Conservation (phyloP, 2,329 filamentous ascomycete genomes). For the Conoideocrella luteorostrata region DNA sequence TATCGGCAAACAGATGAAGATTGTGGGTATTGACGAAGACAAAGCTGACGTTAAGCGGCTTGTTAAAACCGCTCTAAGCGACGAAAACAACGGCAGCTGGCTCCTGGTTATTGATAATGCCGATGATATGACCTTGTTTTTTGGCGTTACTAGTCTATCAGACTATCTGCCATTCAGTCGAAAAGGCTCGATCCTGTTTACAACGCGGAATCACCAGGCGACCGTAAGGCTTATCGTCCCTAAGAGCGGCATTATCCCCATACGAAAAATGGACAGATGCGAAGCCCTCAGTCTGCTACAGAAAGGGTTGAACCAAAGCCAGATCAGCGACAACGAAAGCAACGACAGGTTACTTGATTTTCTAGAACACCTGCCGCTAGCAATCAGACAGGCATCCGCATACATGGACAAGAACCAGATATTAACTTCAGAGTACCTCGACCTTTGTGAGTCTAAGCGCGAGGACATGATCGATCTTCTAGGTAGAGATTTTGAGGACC, state of each 20-base stretch:
- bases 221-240: slow-evolving; percentile 7
- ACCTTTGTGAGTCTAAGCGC: slow-evolving; percentile 16
- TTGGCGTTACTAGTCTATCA: slow-evolving; percentile 13
- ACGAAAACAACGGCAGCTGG: slow-evolving; percentile 24
- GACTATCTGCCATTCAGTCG: slow-evolving; percentile 12
- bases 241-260: slow-evolving; percentile 12
- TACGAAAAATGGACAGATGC: slow-evolving; percentile 15
- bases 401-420: slow-evolving; percentile 26
- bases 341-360: slow-evolving; percentile 20
- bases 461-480: slow-evolving; percentile 18
- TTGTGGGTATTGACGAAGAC: slow-evolving; percentile 24
- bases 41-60: slow-evolving; percentile 28
- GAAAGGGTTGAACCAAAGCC: slow-evolving; percentile 11
- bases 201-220: slow-evolving; percentile 9
- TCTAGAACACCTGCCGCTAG: slow-evolving; percentile 26
- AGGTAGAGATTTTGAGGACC: slow-evolving; percentile 24
- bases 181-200: slow-evolving; percentile 13
- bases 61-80: slow-evolving; percentile 26
- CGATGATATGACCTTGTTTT: slow-evolving; percentile 29
- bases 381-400: slow-evolving; percentile 27
- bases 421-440: slow-evolving; percentile 19
- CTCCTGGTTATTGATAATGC: too few species aligned
- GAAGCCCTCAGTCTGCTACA: slow-evolving; percentile 18
- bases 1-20: slow-evolving; percentile 22
- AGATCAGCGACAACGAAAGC: slow-evolving; percentile 15